Evolutionary conservation across 371 early-diverging fungal species (phyloP).

Genomic region (Lichtheimia ornata): DNA sequence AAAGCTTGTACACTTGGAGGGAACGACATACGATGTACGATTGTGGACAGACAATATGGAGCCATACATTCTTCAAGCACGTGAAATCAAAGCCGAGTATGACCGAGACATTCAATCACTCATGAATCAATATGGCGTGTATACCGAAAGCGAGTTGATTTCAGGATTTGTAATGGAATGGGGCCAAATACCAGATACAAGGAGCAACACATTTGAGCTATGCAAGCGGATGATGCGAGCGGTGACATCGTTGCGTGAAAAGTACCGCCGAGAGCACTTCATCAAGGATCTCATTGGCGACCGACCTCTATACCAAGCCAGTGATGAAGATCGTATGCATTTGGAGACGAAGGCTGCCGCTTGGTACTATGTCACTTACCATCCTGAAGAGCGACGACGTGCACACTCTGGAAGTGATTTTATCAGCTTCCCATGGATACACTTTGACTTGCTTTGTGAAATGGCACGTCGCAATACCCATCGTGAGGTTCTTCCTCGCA

Average conservation of each 20-base stretch:
- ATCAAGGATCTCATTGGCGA: not conserved
- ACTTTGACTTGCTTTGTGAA: conserved; percentile 55
- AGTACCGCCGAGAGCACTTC: conserved; percentile 48
- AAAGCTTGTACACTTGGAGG: conserved; percentile 13
- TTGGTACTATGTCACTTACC: conserved; percentile 79
- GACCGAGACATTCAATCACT: conserved; percentile 54
- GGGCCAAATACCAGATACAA: conserved; percentile 28
- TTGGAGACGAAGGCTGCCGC: conserved; percentile 67
- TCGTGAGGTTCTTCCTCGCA: not conserved
- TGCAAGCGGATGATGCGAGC: conserved; percentile 46
- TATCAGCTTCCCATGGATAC: conserved; percentile 71
- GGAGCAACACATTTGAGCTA: conserved; percentile 49
- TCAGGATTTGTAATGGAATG: conserved; percentile 50
- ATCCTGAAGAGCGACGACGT: conserved; percentile 32
- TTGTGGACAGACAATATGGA: conserved; percentile 59
- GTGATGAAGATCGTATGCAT: conserved; percentile 15
- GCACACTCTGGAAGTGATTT: conserved; percentile 27
- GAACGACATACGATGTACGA: conserved; percentile 42
- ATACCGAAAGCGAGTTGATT: conserved; percentile 51
- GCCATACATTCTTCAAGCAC: conserved; percentile 57
- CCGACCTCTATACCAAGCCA: conserved; percentile 2
- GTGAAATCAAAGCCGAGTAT: conserved; percentile 37
- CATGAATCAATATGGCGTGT: conserved; percentile 71
- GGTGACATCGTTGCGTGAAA: conserved; percentile 32
- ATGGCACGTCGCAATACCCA: conserved; percentile 41